Evolutionary conservation across 2,329 filamentous ascomycete genomes (phyloP), one percentile per base, ranked within the genome.

Genomic region (Colletotrichum somersetense): DNA sequence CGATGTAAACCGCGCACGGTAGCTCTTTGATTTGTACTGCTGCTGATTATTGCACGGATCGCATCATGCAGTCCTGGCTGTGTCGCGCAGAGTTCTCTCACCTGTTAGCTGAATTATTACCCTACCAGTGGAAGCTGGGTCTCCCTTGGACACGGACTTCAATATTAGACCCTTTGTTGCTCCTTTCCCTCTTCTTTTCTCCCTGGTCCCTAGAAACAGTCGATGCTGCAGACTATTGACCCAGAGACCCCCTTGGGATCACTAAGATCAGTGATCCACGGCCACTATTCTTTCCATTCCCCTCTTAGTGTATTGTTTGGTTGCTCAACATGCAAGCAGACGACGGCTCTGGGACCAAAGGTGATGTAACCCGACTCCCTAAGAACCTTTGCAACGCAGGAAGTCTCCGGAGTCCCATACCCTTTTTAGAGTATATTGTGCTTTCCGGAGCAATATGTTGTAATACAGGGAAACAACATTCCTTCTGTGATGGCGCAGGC

Each of bases 381-480:
- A 40, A 33, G 33, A 35, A 20, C 8, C 12, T 38, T 48, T 10
- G n/a, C 26, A 44, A 26, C 5, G 42, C n/a, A 26, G 30, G 18
- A 33, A 23, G 26, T 20, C 30, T 65, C 46, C 48, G 35, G 33
- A 18, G 61, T 53, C 46, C 46, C 38, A 46, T 20, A 46, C 35
- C 53, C 61, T 23, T 44, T 20, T 33, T 20, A 11, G 46, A 59
- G 26, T 44, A 18, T 53, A 61, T 50, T 50, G 70, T 50, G 48
- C 40, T 44, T 55, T 48, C 23, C 35, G 46, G n/a, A 65, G 59
- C 61, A 55, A 67, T 72, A 72, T 33, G 70, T 55, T 26, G 48
- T 53, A 65, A 72, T 72, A 72, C 59, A 72, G 70, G 70, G 66
- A 50, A 64, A 16, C 46, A 6, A 30, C 70, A 72, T 72, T 72